Evolutionary conservation across 2,329 filamentous ascomycete genomes (phyloP).

Genomic region (Aspergillus awamori): DNA sequence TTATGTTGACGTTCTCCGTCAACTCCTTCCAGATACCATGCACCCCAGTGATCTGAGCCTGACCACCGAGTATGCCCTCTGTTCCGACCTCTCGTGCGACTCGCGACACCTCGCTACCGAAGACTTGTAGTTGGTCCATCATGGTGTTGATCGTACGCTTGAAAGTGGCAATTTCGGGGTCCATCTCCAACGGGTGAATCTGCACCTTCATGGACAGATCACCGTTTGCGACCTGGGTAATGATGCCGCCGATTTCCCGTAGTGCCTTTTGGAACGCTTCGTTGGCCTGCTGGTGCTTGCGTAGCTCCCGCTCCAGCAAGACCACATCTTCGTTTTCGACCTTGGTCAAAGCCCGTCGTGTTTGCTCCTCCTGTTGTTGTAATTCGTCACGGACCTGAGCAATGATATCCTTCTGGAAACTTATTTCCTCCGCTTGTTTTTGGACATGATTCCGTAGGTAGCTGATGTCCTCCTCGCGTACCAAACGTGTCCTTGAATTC

Average conservation of each 20-base stretch:
- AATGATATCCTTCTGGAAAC: conserved; percentile 82
- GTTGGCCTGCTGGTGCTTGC: conserved; percentile 97
- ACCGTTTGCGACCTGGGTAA: conserved; percentile 92
- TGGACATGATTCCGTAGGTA: conserved; percentile 88
- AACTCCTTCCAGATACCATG: conserved; percentile 98
- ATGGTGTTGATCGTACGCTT: conserved; percentile 98
- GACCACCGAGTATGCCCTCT: conserved; percentile 89
- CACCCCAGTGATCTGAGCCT: conserved; percentile 90
- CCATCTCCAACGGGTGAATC: conserved; percentile 94
- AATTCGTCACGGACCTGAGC: conserved; percentile 84
- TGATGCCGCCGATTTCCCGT: conserved; percentile 94
- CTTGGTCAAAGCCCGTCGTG: conserved; percentile 77
- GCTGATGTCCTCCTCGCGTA: conserved; percentile 79
- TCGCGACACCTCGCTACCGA: conserved; percentile 93
- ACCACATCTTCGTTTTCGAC: conserved; percentile 87
- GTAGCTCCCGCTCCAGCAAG: conserved; percentile 86
- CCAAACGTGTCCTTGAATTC: conserved; percentile 53
- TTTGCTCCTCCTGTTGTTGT: conserved; percentile 79
- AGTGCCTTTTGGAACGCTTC: conserved; percentile 97
- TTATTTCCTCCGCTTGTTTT: conserved; percentile 89
- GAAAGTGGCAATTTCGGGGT: conserved; percentile 96
- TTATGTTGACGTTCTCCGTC: conserved; percentile 85
- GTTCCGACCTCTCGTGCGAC: conserved; percentile 95
- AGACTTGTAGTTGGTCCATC: conserved; percentile 97
- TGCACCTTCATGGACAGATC: conserved; percentile 96